Conservation (phyloP, 2,329 filamentous ascomycete genomes). For the Volutella citrinella region DNA sequence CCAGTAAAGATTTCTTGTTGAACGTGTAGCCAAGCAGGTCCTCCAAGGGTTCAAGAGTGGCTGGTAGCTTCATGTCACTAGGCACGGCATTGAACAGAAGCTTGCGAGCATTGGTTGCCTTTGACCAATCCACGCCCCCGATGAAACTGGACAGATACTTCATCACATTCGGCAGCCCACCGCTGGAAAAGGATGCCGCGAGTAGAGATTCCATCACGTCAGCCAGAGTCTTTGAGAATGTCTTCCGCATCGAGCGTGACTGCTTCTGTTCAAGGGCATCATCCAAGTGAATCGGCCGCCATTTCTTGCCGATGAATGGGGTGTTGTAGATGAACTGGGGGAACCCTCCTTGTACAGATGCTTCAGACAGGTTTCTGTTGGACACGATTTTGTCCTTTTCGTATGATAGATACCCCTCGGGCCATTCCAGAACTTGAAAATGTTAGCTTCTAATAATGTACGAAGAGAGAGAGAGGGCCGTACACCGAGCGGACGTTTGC, state of each 20-base stretch:
- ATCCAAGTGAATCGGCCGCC: constrained; percentile 62
- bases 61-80: constrained; percentile 31
- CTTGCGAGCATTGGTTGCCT: constrained; percentile 38
- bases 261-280: constrained; percentile 24
- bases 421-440: constrained; percentile 61
- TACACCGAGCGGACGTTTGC: constrained; percentile 56
- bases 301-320: constrained; percentile 66
- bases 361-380: constrained; percentile 68
- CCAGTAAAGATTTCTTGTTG: constrained; percentile 61
- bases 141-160: constrained; percentile 66
- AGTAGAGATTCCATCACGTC: constrained; percentile 86
- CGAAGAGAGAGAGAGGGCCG: no score
- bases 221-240: constrained; percentile 78
- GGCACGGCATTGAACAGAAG: constrained; percentile 43
- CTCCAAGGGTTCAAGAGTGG: constrained; percentile 53
- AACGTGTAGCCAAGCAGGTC: constrained; percentile 70
- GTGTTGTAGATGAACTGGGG: constrained; percentile 70
- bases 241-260: constrained; percentile 21
- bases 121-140: constrained; percentile 47
- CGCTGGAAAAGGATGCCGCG: constrained; percentile 69
- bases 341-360: constrained; percentile 61
- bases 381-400: constrained; percentile 69
- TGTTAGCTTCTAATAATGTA: no score
- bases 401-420: constrained; percentile 71
- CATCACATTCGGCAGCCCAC: constrained; percentile 62